Conservation (phyloP, 1,284 basidiomycete species). For the Fomes fomentarius region DNA sequence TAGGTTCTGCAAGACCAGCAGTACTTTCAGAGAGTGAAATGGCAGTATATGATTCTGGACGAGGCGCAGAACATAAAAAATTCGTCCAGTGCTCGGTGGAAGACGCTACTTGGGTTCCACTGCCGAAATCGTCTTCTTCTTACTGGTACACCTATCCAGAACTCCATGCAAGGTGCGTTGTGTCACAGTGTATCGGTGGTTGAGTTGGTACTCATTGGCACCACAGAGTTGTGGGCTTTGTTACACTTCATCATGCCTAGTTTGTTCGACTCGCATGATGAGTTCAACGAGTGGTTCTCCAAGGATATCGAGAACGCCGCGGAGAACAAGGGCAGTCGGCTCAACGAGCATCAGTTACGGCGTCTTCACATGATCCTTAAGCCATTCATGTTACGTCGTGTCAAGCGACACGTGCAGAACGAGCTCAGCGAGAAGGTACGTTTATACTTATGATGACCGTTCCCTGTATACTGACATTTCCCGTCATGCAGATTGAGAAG, state of each 20-base stretch:
- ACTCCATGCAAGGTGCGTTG: constrained; percentile 94
- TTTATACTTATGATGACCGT: not conserved
- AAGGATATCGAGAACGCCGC: constrained; percentile 98
- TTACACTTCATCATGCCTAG: constrained; percentile 99
- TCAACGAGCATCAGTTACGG: constrained; percentile 96
- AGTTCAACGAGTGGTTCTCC: constrained; percentile 99
- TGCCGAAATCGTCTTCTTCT: constrained; percentile 95
- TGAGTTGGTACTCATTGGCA: constrained; percentile 10
- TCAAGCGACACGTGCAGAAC: constrained; percentile 99
- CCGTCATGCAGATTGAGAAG: constrained; percentile 79
- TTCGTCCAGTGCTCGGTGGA: constrained; percentile 97
- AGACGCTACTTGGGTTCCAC: constrained; percentile 94
- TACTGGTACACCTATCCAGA: constrained; percentile 99
- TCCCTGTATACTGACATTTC: not conserved
- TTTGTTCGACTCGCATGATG: constrained; percentile 98
- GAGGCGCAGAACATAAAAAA: constrained; percentile 99
- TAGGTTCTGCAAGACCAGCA: constrained; percentile 97
- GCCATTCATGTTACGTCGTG: constrained; percentile 97
- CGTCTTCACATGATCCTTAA: constrained; percentile 99
- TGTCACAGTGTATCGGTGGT: not conserved
- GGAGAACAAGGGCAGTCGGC: constrained; percentile 87
- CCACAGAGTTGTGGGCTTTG: constrained; percentile 95
- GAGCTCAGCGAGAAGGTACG: constrained; percentile 98
- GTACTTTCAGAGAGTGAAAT: constrained; percentile 97
- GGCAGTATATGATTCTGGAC: constrained; percentile 99